Evolutionary conservation across 2,329 filamentous ascomycete genomes (phyloP).

Genomic region (Cytospora piceicola): DNA sequence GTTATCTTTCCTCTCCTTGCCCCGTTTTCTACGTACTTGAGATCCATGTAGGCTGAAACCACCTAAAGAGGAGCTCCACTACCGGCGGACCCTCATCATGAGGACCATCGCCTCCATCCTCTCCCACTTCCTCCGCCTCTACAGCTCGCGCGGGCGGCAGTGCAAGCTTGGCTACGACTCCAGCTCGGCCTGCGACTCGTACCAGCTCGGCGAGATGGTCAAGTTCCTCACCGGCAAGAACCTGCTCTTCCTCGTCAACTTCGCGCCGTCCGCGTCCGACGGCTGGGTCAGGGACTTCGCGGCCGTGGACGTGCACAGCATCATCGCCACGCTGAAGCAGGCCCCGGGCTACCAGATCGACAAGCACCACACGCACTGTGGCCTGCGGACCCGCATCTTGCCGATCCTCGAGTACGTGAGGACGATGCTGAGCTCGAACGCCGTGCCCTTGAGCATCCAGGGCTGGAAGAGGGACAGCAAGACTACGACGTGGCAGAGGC

Average conservation of each 20-base stretch:
- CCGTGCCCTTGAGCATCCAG: constrained; percentile 48
- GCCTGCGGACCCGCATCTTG: constrained; percentile 66
- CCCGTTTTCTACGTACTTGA: constrained; percentile 28
- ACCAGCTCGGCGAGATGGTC: constrained; percentile 77
- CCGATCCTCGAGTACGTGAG: constrained; percentile 69
- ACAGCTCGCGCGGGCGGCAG: constrained; percentile 67
- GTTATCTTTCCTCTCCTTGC: neutral
- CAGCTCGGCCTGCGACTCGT: constrained; percentile 73
- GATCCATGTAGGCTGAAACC: constrained; percentile 41
- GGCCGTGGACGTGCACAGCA: constrained; percentile 61
- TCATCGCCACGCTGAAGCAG: constrained; percentile 66
- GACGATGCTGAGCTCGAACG: constrained; percentile 54
- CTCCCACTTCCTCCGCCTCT: constrained; percentile 67
- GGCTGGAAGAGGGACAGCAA: constrained; percentile 51
- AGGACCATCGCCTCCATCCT: constrained; percentile 72
- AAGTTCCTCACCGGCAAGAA: constrained; percentile 68
- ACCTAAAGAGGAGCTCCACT: constrained; percentile 49
- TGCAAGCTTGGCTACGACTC: constrained; percentile 77
- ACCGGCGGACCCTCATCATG: constrained; percentile 68
- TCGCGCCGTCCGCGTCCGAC: constrained; percentile 51
- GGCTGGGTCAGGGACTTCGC: constrained; percentile 51
- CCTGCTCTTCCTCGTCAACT: constrained; percentile 63
- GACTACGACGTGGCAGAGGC: constrained; percentile 46
- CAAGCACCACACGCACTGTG: constrained; percentile 73
- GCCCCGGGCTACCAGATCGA: constrained; percentile 76